Conservation (phyloP, 805 yeast species). For the Suhomyces canberraensis region DNA sequence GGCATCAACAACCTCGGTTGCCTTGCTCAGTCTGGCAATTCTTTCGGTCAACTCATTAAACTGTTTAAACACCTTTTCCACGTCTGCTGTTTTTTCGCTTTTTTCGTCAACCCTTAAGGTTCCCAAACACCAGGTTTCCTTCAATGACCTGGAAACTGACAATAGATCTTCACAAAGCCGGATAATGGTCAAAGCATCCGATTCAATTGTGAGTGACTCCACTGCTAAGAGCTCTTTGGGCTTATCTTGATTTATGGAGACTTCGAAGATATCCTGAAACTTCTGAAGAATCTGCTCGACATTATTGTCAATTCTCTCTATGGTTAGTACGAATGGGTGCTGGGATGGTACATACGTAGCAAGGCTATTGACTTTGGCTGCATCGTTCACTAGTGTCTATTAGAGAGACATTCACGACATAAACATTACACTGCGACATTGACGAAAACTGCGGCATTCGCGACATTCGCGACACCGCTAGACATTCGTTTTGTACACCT, state of each 20-base stretch:
- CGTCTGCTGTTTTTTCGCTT: constrained; percentile 14
- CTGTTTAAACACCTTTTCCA: constrained; percentile 25
- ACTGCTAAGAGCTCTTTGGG: constrained; percentile 44
- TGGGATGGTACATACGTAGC: constrained; percentile 27
- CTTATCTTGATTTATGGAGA: constrained; percentile 40
- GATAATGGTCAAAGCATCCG: constrained; percentile 49
- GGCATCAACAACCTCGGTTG: too few species aligned
- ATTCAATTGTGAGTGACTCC: constrained; percentile 55
- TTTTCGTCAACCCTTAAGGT: constrained; percentile 38
- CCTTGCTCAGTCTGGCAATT: constrained; percentile 23
- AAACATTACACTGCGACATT: too few species aligned
- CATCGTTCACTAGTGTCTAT: constrained; percentile 27
- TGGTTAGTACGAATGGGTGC: constrained; percentile 21
- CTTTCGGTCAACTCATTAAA: constrained; percentile 34
- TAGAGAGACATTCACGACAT: too few species aligned
- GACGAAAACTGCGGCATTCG: too few species aligned
- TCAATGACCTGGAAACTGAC: constrained; percentile 45
- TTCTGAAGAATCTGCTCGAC: constrained; percentile 50
- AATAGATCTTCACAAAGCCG: constrained; percentile 53
- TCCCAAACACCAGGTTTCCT: constrained; percentile 58
- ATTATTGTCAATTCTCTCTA: constrained; percentile 50
- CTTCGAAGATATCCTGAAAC: constrained; percentile 51
- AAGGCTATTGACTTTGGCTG: constrained; percentile 43
- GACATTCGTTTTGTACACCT: too few species aligned
- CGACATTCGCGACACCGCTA: too few species aligned